phyloP scores from a whole-genome alignment of 352 stramenopile genomes.

The Phytophthora litchii region DNA sequence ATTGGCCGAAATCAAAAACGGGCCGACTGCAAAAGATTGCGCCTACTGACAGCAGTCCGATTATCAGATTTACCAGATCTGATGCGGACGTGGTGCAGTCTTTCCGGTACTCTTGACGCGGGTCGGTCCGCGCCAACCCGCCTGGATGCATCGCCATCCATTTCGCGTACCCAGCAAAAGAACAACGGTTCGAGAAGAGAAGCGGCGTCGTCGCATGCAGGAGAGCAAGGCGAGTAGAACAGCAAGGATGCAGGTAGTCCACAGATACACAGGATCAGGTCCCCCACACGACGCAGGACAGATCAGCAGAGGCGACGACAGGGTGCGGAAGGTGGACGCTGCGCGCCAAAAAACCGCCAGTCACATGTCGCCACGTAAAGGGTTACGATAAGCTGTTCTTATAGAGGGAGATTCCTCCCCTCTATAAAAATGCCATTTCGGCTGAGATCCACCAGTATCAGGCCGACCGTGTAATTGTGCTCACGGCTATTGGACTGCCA shows the following conservation, averaged over 20 bases:
- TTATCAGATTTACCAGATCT: conserved; percentile 6
- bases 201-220: conserved; percentile 6
- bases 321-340: background rate
- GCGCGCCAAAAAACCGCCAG: conserved; percentile 37
- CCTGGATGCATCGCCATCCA: conserved; percentile 29
- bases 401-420: conserved; percentile 31
- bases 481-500: background rate
- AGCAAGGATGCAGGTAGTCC: background rate
- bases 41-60: background rate
- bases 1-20: conserved; percentile 12
- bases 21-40: conserved; percentile 22
- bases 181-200: conserved; percentile 27
- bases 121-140: conserved; percentile 23
- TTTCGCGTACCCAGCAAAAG: conserved; percentile 34
- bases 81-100: conserved; percentile 8
- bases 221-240: background rate
- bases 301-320: background rate
- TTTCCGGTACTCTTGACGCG: conserved; percentile 7
- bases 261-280: conserved; percentile 11
- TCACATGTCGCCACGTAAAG: conserved; percentile 46
- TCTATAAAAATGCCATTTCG: conserved; percentile 9
- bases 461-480: background rate
- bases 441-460: background rate
- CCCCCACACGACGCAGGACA: background rate
- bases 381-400: conserved; percentile 26